Base-by-base conservation (phyloP, 2,329 filamentous ascomycete genomes). In the Phialemonium atrogriseum region DNA sequence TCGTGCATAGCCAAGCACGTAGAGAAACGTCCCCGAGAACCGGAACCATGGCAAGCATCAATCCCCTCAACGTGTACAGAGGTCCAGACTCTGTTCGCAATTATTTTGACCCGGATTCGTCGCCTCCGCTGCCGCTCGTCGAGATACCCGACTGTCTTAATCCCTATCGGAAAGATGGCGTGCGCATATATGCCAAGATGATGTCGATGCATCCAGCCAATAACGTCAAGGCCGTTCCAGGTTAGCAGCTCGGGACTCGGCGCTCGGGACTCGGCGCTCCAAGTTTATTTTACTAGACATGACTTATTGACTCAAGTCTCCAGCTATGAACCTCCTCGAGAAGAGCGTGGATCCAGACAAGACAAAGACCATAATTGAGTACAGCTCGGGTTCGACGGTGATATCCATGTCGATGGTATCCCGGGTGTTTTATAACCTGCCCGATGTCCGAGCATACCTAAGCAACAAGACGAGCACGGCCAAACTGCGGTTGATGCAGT, bases 111-210 rank as follows among this genome's bases (percentile, higher is more conserved):
- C 74, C 75, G 0, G 70, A 78, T 33, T 56, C 50, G 1, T 59
- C 65, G 15, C 73, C 75, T 3, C 72, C 71, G 1, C 46, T 79
- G 7, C 76, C 76, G 1, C 58, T 80, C 2, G 70, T 80, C 5
- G 76, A 80, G 51, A 53, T 80, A 4, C 74, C 74, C 0, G 58
- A 60, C 11, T 54, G 52, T 9, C 55, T 80, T 20, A 80, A 80
- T 36, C 73, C 73, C 3, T 72, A 66, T 39, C 58, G 64, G 13
- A 40, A 62, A 16, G 64, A 78, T 65, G 70, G 70, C 4, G 68
- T 80, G 5, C 64, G 71, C 9, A 75, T 80, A 32, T 78, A 76
- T 40, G 74, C 75, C 22, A 79, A 80, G 54, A 73, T 80, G 70
- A 70, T 80, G 65, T 73, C 70, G 3, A 70, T 70, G 59, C 70